Evolutionary conservation across 2,329 filamentous ascomycete species (phyloP).

Genomic region (Colletotrichum limetticola): DNA sequence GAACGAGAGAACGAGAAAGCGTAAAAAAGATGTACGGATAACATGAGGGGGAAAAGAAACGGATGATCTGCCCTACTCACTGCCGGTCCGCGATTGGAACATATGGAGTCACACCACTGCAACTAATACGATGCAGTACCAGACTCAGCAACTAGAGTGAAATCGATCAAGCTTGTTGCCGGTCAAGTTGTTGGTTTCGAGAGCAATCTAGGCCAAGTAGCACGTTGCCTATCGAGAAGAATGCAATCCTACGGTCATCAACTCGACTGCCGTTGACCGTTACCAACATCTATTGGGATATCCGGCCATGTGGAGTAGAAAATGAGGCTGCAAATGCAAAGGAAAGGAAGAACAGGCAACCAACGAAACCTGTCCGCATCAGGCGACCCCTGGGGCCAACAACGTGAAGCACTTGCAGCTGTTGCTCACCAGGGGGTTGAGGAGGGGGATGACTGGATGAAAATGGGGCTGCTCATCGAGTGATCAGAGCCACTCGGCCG

Average conservation of each 20-base stretch:
- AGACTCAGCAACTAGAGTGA: background rate
- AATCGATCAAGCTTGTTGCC: background rate
- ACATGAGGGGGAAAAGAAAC: background rate
- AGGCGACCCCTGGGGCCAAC: background rate
- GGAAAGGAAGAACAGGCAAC: conserved; percentile 1
- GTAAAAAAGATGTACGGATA: background rate
- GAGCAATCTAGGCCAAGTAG: background rate
- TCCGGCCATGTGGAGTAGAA: background rate
- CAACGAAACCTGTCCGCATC: conserved; percentile 1
- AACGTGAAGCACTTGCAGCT: background rate
- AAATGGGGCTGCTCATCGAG: conserved; percentile 16
- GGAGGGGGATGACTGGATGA: conserved; percentile 17
- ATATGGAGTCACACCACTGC: background rate
- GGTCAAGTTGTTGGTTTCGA: background rate
- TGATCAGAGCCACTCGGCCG: conserved; percentile 15
- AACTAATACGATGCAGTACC: background rate
- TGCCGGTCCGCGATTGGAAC: background rate
- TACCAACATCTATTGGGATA: background rate
- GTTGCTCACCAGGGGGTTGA: background rate
- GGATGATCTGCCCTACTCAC: background rate
- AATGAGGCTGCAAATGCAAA: conserved; percentile 16
- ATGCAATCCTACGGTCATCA: background rate
- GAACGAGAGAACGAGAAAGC: background rate
- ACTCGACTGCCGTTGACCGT: background rate
- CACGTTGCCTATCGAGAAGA: background rate